phyloP scores from a whole-genome alignment of 495 filamentous ascomycete species.

The Penicillium arizonense region DNA sequence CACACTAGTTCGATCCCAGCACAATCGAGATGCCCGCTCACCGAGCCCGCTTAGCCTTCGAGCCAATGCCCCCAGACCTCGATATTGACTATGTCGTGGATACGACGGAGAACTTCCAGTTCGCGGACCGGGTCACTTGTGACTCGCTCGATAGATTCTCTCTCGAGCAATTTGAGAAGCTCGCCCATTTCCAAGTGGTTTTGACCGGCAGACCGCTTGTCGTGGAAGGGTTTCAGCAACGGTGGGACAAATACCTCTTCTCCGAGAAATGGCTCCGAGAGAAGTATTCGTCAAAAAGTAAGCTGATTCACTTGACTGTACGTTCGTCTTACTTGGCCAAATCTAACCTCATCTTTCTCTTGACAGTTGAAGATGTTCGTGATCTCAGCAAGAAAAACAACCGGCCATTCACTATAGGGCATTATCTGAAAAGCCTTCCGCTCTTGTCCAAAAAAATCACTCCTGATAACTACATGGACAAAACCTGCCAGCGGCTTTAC shows the following conservation, averaged over 20 bases:
- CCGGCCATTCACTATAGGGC: slow-evolving; percentile 76
- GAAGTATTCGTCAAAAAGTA: slow-evolving; percentile 72
- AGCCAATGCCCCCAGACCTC: slow-evolving; percentile 80
- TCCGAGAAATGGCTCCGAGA: slow-evolving; percentile 73
- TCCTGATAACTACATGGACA: slow-evolving; percentile 62
- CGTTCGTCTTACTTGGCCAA: not conserved
- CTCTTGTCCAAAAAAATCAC: slow-evolving; percentile 74
- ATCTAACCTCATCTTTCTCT: slow-evolving; percentile 3
- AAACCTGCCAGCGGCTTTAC: slow-evolving; percentile 79
- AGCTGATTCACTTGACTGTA: slow-evolving; percentile 9
- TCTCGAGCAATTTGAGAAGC: slow-evolving; percentile 72
- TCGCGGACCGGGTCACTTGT: slow-evolving; percentile 70
- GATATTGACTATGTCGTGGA: slow-evolving; percentile 72
- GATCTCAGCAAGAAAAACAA: slow-evolving; percentile 67
- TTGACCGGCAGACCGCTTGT: slow-evolving; percentile 81
- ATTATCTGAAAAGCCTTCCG: slow-evolving; percentile 83
- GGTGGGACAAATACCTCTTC: slow-evolving; percentile 71
- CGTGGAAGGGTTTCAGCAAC: slow-evolving; percentile 74
- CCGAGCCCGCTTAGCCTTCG: slow-evolving; percentile 68
- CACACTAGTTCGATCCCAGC: no score
- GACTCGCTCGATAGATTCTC: slow-evolving; percentile 71
- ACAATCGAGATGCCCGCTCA: slow-evolving; percentile 59
- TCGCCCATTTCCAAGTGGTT: slow-evolving; percentile 76
- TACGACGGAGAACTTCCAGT: slow-evolving; percentile 76
- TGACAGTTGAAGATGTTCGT: slow-evolving; percentile 63